Evolutionary conservation across 352 stramenopile genomes (phyloP).

Genomic region (Lagenidium giganteum): DNA sequence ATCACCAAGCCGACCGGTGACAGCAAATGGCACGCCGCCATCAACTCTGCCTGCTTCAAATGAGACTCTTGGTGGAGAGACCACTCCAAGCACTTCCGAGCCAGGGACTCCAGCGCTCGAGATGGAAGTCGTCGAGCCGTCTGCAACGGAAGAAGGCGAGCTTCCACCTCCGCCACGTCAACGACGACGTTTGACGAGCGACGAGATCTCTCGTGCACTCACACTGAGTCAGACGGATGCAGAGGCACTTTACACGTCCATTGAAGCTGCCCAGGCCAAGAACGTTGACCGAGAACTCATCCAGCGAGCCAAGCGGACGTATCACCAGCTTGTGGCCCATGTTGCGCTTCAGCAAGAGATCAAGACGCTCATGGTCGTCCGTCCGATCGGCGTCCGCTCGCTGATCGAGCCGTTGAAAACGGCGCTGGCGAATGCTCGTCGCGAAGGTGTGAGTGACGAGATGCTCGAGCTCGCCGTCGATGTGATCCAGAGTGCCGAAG

Average conservation of each 20-base stretch:
- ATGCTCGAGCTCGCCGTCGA: conserved; percentile 59
- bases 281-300: conserved; percentile 49
- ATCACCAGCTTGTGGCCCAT: conserved; percentile 67
- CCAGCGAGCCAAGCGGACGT: conserved; percentile 44
- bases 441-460: conserved; percentile 36
- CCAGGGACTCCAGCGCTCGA: neutral
- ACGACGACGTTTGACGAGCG: conserved; percentile 23
- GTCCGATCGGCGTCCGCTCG: conserved; percentile 69
- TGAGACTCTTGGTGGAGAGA: no score
- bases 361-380: conserved; percentile 57
- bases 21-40: neutral
- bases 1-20: conserved; percentile 8
- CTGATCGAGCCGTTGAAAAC: conserved; percentile 59
- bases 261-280: conserved; percentile 62
- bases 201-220: conserved; percentile 41
- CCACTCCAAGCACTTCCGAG: no score
- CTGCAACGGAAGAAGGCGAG: conserved; percentile 3
- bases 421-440: conserved; percentile 37
- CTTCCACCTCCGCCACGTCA: conserved; percentile 4
- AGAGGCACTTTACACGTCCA: conserved; percentile 69
- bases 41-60: neutral
- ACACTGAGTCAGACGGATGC: conserved; percentile 61
- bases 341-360: conserved; percentile 75
- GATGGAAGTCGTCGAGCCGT: conserved; percentile 17
- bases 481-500: conserved; percentile 67